Base-by-base conservation (phyloP, 345 rosid genomes). In the Angophora floribunda region DNA sequence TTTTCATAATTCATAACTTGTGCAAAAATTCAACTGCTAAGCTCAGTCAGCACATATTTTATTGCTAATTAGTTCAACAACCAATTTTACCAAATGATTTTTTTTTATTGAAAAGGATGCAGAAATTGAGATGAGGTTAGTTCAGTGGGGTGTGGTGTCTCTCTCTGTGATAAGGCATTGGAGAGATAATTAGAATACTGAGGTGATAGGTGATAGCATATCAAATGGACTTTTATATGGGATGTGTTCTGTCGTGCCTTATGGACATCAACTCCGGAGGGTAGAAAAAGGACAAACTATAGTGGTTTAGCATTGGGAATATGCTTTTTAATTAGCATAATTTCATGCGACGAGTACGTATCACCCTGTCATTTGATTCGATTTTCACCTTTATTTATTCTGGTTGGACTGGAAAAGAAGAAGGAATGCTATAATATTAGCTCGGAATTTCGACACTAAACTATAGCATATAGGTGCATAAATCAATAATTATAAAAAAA, bases 1-100 rank as follows among this genome's bases (percentile, higher is more conserved):
- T 36, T 70, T 70, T 1, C 13, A 1, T 3, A 16, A 67, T 32
- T 2, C 1, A 2, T 0, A 16, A 67, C 1, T 1, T 9, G 24
- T 17, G 8, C 2, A 16, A 13, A 30, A 30, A 30, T 15, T 67
- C 1, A 17, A 16, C 4, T 0, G 47, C 36, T 70, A 70, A 75
- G 22, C 49, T 41, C 9, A 36, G 28, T 36, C 2, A 36, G 21
- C 5, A 36, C 26, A 19, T 36, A 5, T 75, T 3, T 41, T 36
- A 19, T 41, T 75, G 19, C 49, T 7, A 10, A 19, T 75, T 9
- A 41, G 26, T 0, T 41, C 84, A 3, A 41, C 49, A 19, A 75
- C 84, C 10, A 55, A 24, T 59, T 67, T 16, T 32, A 11, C 22
- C 47, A 9, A 36, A 8, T 70, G 13, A 17, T 7, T 5, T 61